Conservation (phyloP, 768 basidiomycete genomes). For the Auricularia heimuer region DNA sequence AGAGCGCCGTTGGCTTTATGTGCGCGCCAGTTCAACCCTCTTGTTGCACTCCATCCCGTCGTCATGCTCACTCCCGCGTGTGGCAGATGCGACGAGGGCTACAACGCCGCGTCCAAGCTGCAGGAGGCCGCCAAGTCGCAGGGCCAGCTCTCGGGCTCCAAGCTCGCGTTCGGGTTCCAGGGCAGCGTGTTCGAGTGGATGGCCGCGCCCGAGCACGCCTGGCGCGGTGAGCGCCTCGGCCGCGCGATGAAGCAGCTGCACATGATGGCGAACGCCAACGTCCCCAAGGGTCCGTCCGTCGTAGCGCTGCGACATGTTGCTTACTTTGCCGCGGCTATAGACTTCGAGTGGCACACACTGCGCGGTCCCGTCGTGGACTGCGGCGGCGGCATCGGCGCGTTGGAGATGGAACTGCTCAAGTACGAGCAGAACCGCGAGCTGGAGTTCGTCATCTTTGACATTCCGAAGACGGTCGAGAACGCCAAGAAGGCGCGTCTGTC, state of each 20-base stretch:
- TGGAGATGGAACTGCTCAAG: slow-evolving; percentile 17
- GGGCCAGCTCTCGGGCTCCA: background rate
- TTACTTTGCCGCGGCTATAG: slow-evolving; percentile 10
- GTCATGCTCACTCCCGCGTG: background rate
- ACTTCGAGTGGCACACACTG: slow-evolving; percentile 15
- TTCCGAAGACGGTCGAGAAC: slow-evolving; percentile 18
- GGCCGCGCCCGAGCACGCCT: background rate
- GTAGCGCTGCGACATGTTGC: background rate
- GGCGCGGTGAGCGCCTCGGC: no score
- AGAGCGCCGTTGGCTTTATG: no score
- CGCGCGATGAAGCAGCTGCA: slow-evolving; percentile 9
- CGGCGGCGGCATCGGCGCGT: background rate
- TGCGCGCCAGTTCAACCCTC: background rate
- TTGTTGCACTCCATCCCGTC: background rate
- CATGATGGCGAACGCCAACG: slow-evolving; percentile 15
- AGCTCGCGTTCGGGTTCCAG: background rate
- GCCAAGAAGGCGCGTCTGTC: slow-evolving; percentile 14
- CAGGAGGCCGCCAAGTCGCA: background rate
- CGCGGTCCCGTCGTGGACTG: no score
- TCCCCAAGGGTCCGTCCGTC: no score
- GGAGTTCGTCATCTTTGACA: slow-evolving; percentile 20
- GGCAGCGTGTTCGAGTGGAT: background rate
- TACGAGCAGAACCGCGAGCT: slow-evolving; percentile 10
- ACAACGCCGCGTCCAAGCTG: no score
- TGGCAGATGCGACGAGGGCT: background rate